phyloP scores from a whole-genome alignment of 2,329 filamentous ascomycete genomes.

The Beauveria sp. region DNA sequence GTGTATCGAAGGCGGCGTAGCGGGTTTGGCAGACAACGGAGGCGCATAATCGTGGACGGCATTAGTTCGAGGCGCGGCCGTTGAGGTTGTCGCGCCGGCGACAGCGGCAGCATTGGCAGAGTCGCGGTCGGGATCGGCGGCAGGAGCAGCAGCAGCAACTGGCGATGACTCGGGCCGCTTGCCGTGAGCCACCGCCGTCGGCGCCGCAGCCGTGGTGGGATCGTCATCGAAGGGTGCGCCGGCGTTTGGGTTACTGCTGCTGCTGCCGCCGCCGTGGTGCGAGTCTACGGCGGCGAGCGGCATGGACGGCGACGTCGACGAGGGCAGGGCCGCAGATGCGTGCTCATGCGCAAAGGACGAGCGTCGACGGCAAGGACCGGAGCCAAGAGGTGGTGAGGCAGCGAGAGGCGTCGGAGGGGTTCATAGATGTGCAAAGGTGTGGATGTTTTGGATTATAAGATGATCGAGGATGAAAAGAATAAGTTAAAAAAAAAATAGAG shows the following conservation, averaged over 20 bases:
- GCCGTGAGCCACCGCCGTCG: background rate
- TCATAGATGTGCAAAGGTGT: background rate
- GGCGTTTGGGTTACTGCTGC: background rate
- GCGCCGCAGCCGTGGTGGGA: background rate
- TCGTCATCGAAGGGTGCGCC: constrained; percentile 1
- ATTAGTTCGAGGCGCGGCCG: constrained; percentile 14
- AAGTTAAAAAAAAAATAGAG: background rate
- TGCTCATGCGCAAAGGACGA: constrained; percentile 6
- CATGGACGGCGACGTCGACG: constrained; percentile 11
- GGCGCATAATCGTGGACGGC: constrained; percentile 23
- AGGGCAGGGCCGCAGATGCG: constrained; percentile 1
- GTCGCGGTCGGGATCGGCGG: background rate
- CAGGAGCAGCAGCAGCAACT: background rate
- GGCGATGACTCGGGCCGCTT: background rate
- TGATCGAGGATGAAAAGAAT: background rate
- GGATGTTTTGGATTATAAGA: background rate
- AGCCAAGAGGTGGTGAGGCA: background rate
- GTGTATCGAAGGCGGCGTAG: constrained; percentile 17
- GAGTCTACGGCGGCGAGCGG: constrained; percentile 8
- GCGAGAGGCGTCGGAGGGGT: background rate
- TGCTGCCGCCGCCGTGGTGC: constrained; percentile 4
- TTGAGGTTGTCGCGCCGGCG: background rate
- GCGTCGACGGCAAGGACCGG: background rate
- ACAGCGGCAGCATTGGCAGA: background rate
- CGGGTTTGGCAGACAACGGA: constrained; percentile 20